phyloP scores from a whole-genome alignment of 1,139 yeast genomes.

The Hyphopichia pseudoburtonii region DNA sequence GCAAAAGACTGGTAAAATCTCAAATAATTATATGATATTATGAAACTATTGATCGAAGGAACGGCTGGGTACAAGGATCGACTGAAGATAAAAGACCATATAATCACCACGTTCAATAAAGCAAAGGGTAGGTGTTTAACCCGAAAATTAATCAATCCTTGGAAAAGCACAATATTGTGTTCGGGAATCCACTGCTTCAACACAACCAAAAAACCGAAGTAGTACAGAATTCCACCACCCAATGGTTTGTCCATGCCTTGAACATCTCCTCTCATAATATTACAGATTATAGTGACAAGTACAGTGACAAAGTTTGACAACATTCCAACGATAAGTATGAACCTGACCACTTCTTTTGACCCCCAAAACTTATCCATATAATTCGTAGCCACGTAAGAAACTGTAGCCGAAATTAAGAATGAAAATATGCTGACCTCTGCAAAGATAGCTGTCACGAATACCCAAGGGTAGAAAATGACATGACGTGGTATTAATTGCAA shows the following conservation, averaged over 20 bases:
- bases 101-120: constrained; percentile 42
- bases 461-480: constrained; percentile 71
- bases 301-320: constrained; percentile 58
- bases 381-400: constrained; percentile 53
- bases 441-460: constrained; percentile 67
- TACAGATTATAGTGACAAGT: constrained; percentile 39
- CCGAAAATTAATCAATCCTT: constrained; percentile 63
- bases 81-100: constrained; percentile 42
- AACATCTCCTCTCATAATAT: constrained; percentile 36
- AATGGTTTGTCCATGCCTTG: constrained; percentile 47
- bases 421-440: constrained; percentile 62
- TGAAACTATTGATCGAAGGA: constrained; percentile 70
- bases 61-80: constrained; percentile 53
- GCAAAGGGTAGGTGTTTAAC: constrained; percentile 75
- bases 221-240: constrained; percentile 73
- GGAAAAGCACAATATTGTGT: constrained; percentile 70
- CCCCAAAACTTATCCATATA: constrained; percentile 61
- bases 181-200: constrained; percentile 89
- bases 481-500: constrained; percentile 70
- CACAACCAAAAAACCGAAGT: constrained; percentile 78
- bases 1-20: constrained; percentile 64
- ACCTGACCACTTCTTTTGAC: constrained; percentile 57
- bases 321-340: constrained; percentile 56
- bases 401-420: constrained; percentile 46
- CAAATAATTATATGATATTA: constrained; percentile 70